Conservation (phyloP, 352 stramenopile genomes). For the Phytopythium helicoides region DNA sequence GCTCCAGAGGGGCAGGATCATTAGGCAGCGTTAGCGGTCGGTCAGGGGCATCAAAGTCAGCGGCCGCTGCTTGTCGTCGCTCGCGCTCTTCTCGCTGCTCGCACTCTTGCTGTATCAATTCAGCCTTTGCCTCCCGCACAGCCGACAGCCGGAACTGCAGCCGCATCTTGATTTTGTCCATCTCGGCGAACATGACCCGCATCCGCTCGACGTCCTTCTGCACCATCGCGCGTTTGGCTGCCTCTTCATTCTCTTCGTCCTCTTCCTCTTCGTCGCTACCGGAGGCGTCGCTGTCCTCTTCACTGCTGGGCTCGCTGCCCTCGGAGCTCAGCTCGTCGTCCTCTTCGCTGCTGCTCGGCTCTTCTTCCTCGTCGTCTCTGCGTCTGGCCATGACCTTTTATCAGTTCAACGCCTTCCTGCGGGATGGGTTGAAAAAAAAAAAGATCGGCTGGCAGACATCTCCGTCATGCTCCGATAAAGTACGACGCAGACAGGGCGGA, state of each 20-base stretch:
- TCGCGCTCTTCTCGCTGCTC: constrained; percentile 10
- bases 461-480: background rate
- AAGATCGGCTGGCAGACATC: background rate
- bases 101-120: constrained; percentile 3
- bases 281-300: constrained; percentile 8
- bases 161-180: constrained; percentile 55
- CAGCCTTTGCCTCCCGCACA: constrained; percentile 15
- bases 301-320: constrained; percentile 3
- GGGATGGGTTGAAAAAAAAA: constrained; percentile 5
- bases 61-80: constrained; percentile 10
- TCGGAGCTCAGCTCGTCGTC: constrained; percentile 18
- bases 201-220: constrained; percentile 41
- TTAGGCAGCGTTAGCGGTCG: no score
- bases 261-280: constrained; percentile 12
- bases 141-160: constrained; percentile 42
- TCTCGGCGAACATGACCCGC: constrained; percentile 48
- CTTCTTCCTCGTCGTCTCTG: constrained; percentile 1
- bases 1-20: background rate
- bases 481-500: background rate
- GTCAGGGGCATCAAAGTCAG: constrained; percentile 1
- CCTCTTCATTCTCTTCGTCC: constrained; percentile 8
- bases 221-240: constrained; percentile 31
- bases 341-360: constrained; percentile 7
- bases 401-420: no score
- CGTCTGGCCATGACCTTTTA: no score